A percentile compares a stretch with the other conserved stretches of the same genome.
phyloP scores from a whole-genome alignment of 1,284 basidiomycete genomes.

The Ceratobasidium sp. region DNA sequence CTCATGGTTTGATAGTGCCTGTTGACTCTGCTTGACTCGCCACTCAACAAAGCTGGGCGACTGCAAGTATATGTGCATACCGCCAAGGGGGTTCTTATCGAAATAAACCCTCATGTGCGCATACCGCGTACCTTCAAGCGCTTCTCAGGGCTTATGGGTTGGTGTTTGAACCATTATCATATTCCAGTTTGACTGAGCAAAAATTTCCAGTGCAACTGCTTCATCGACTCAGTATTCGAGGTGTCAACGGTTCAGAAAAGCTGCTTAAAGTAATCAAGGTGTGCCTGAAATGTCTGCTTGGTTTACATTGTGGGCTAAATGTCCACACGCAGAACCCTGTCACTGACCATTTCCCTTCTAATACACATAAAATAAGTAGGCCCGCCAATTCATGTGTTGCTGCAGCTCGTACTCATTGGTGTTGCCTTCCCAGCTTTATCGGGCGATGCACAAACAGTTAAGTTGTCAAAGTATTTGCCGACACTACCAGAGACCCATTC shows the following conservation, averaged over 20 bases:
- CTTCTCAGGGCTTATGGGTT: conserved; percentile 98
- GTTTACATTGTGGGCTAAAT: not conserved
- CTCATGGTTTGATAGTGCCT: conserved; percentile 70
- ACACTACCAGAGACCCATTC: conserved; percentile 86
- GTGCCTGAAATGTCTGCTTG: conserved; percentile 44
- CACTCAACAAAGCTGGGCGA: conserved; percentile 95
- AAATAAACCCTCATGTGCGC: conserved; percentile 97
- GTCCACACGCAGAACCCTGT: conserved; percentile 79
- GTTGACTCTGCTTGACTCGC: conserved; percentile 95
- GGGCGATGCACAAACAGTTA: conserved; percentile 86
- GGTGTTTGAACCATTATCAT: conserved; percentile 37
- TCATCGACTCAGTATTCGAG: conserved; percentile 94
- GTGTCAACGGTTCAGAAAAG: conserved; percentile 96
- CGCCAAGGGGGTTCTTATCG: conserved; percentile 94
- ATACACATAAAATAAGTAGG: conserved; percentile 95
- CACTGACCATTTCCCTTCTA: conserved; percentile 92
- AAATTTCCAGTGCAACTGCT: conserved; percentile 84
- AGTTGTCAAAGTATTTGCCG: conserved; percentile 83
- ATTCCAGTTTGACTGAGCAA: too few relatives aligned
- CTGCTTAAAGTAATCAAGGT: conserved; percentile 95
- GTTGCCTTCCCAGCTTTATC: conserved; percentile 71
- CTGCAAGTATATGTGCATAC: conserved; percentile 99
- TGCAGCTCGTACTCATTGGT: not conserved
- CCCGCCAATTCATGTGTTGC: conserved; percentile 42
- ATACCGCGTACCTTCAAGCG: conserved; percentile 99